Evolutionary conservation across 1,139 yeast species (phyloP), one percentile per base, ranked within the genome.

Genomic region (Starmera stellimalicola): DNA sequence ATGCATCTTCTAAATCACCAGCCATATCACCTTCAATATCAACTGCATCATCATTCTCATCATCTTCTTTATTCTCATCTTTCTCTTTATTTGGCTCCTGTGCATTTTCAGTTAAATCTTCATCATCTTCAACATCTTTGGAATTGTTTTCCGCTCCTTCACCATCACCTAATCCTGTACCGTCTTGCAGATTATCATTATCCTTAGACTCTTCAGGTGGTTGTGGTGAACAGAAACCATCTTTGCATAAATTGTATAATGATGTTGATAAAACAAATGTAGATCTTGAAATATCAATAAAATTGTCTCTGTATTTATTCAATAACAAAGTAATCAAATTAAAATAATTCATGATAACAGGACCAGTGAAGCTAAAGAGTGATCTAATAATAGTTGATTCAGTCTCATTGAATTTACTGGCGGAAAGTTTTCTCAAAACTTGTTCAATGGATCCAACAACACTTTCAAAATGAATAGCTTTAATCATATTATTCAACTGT

Each of bases 161-260:
- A 16, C 97, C 98, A 54, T 91, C 97, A 32, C 98, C 99, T 27
- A 91, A 65, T 9, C 98, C 98, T n/a, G 95, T 84, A 34, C 98
- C 98, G 16, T 64, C 84, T 25, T 78, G 79, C 51, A 78, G 48
- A 47, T 81, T 76, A 31, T 74, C 74, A 38, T 70, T 69, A 15
- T 77, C 73, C 40, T 75, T 70, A 36, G 75, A 73, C 34, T 83
- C 91, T 18, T 70, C 63, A 11, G 88, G 82, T 16, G 82, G 77
- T 49, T 81, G 80, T 18, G 98, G 98, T 3, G 94, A 73, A 52
- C 99, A 93, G 69, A 88, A 88, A 0, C 99, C 99, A 37, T 80
- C 73, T n/a, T 73, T 73, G 1, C 94, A 76, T 28, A 93, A 59
- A 7, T 68, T 68, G 40, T 68, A 62, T 28, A 91, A 63, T 10